These are phyloP conservation scores for Botrytis porri DNA, from an alignment of 2,329 filamentous ascomycete genomes.

Conservation along the genomic window DNA sequence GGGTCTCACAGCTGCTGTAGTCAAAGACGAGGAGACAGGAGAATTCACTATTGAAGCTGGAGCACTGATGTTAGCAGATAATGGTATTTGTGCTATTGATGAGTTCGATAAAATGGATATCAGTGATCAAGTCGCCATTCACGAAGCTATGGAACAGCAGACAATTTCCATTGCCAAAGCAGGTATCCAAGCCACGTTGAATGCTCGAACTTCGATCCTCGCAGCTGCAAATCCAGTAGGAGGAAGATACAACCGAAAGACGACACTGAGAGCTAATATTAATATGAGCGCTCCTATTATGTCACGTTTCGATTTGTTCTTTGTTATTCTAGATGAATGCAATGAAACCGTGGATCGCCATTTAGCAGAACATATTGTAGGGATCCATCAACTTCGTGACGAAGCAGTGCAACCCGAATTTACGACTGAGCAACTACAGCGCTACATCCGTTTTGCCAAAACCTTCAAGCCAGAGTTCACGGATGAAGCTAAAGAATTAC, in stretches of 20 bases:
- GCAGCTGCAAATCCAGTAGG: conserved; percentile 95
- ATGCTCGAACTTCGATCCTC: conserved; percentile 91
- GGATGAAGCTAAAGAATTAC: conserved; percentile 75
- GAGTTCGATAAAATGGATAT: conserved; percentile 99
- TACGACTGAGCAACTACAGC: conserved; percentile 91
- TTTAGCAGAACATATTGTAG: conserved; percentile 90
- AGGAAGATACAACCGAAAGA: conserved; percentile 95
- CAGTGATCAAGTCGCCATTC: conserved; percentile 93
- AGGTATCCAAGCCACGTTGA: conserved; percentile 95
- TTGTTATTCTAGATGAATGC: conserved; percentile 94
- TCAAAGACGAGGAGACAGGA: conserved; percentile 97
- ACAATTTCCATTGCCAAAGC: conserved; percentile 99
- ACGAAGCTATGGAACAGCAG: conserved; percentile 99
- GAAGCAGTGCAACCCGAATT: conserved; percentile 90
- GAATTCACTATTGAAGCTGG: conserved; percentile 99
- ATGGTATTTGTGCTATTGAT: conserved; percentile 96
- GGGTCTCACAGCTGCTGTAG: conserved; percentile 92
- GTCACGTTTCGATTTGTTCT: conserved; percentile 98
- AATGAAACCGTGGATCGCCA: conserved; percentile 89
- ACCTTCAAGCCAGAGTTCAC: conserved; percentile 95
- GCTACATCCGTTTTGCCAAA: conserved; percentile 93
- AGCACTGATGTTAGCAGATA: conserved; percentile 94
- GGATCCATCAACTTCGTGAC: conserved; percentile 88
- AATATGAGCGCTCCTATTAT: conserved; percentile 99
- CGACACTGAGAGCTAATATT: conserved; percentile 88